These are phyloP conservation scores for Chlamydomonas sp. DNA, from an alignment of 139 green algal genomes.

Conservation along the genomic window DNA sequence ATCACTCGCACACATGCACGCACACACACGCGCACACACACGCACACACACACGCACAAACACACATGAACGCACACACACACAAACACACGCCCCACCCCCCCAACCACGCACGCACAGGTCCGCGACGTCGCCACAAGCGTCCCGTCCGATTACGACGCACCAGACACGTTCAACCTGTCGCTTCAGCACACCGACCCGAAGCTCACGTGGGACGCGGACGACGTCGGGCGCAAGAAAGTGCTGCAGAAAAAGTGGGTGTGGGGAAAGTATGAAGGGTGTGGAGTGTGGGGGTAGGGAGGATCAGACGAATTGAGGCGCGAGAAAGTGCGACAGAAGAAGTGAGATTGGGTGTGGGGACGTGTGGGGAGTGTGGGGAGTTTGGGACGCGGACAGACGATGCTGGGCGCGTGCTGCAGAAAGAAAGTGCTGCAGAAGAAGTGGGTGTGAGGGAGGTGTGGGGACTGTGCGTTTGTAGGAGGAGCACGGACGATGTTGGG, in stretches of 20 bases:
- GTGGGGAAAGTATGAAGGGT: background rate
- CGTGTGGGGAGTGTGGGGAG: too few relatives aligned
- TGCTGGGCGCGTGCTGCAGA: too few relatives aligned
- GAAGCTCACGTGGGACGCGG: slow-evolving; percentile 87
- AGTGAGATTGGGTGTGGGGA: background rate
- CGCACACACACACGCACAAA: too few relatives aligned
- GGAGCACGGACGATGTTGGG: slow-evolving; percentile 77
- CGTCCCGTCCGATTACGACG: slow-evolving; percentile 67
- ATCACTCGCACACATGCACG: too few relatives aligned
- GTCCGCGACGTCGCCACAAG: slow-evolving; percentile 50
- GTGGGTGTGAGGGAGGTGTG: too few relatives aligned
- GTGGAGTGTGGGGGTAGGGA: background rate
- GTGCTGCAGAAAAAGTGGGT: slow-evolving; percentile 29
- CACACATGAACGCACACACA: too few relatives aligned
- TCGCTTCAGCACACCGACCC: slow-evolving; percentile 85
- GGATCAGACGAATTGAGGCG: too few relatives aligned
- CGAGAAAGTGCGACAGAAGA: background rate
- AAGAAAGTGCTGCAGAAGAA: slow-evolving; percentile 55
- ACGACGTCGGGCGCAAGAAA: slow-evolving; percentile 64
- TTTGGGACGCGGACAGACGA: too few relatives aligned
- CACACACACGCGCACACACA: too few relatives aligned
- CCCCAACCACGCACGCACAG: too few relatives aligned
- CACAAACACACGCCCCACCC: too few relatives aligned
- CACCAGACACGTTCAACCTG: slow-evolving; percentile 64
- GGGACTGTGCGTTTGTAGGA: slow-evolving; percentile 41